Conservation (phyloP, 2,329 filamentous ascomycete genomes). For the Hortaea sp. region DNA sequence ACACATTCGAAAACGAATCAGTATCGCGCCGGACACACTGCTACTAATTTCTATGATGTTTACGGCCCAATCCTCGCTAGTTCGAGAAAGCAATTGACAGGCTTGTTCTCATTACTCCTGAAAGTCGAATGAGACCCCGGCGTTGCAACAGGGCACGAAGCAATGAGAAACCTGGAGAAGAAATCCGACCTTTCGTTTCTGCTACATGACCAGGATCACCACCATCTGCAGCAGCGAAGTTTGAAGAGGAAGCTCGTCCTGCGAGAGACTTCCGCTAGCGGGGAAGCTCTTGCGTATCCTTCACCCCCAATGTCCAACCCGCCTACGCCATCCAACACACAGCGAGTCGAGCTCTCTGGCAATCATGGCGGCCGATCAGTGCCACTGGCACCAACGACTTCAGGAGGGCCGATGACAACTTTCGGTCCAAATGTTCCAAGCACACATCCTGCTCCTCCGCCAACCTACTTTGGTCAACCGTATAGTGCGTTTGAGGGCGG, state of each 20-base stretch:
- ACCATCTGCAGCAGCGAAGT: constrained; percentile 1
- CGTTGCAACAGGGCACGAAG: neutral
- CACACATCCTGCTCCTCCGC: neutral
- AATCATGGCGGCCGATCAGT: neutral
- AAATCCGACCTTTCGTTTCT: neutral
- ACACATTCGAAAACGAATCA: no score
- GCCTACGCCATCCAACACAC: constrained; percentile 28
- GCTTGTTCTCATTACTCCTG: neutral
- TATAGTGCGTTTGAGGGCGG: neutral
- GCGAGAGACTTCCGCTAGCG: constrained; percentile 1
- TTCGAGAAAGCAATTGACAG: no score
- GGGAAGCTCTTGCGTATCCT: constrained; percentile 26
- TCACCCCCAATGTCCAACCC: constrained; percentile 44
- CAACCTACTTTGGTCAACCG: neutral
- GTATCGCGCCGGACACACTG: no score
- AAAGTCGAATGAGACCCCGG: neutral
- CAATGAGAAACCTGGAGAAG: neutral
- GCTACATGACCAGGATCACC: neutral
- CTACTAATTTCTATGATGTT: neutral
- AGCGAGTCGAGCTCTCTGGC: neutral
- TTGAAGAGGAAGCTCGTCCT: constrained; percentile 10
- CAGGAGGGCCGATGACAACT: neutral
- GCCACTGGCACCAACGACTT: neutral
- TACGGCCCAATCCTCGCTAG: neutral
- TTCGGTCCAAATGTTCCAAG: neutral